phyloP scores from a whole-genome alignment of 208 protist species.

The Trypanosoma platydactyli region DNA sequence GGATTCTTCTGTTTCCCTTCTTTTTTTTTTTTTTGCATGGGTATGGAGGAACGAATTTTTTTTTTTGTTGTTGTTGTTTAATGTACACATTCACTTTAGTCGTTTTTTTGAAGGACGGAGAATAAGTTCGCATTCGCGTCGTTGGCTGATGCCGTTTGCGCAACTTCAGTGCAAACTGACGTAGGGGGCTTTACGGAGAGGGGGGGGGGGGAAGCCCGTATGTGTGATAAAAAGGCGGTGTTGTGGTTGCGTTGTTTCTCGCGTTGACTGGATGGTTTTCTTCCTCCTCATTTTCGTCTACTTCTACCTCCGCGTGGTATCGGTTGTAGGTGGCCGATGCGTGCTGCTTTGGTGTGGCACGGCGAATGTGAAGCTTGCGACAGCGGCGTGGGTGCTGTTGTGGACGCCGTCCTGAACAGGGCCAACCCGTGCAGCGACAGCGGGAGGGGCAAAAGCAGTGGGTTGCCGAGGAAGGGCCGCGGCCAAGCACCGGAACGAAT shows the following conservation, averaged over 20 bases:
- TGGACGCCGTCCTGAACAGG: constrained; percentile 16
- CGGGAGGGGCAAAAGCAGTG: neutral
- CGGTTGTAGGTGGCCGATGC: neutral
- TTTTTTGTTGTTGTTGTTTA: constrained; percentile 11
- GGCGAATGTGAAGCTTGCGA: neutral
- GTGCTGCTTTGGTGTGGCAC: constrained; percentile 7
- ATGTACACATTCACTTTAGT: too few species aligned
- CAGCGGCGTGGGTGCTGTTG: constrained; percentile 2
- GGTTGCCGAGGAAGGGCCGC: neutral
- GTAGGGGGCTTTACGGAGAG: too few species aligned
- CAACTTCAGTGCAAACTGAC: too few species aligned
- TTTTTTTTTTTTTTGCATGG: neutral
- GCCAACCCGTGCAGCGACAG: neutral
- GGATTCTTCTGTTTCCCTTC: neutral
- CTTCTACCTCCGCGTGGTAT: neutral
- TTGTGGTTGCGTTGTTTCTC: too few species aligned
- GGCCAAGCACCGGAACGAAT: constrained; percentile 10
- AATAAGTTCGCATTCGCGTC: too few species aligned
- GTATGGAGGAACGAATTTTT: too few species aligned
- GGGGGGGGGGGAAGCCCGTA: too few species aligned
- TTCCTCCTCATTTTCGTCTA: neutral
- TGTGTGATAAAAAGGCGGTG: too few species aligned
- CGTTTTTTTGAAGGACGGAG: too few species aligned
- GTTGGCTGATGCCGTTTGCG: too few species aligned
- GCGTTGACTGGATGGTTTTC: too few species aligned